A percentile compares a stretch with the other conserved stretches of the same genome.
Conservation (phyloP, 116 monocot species). For the Dioscorea cayenensis region DNA sequence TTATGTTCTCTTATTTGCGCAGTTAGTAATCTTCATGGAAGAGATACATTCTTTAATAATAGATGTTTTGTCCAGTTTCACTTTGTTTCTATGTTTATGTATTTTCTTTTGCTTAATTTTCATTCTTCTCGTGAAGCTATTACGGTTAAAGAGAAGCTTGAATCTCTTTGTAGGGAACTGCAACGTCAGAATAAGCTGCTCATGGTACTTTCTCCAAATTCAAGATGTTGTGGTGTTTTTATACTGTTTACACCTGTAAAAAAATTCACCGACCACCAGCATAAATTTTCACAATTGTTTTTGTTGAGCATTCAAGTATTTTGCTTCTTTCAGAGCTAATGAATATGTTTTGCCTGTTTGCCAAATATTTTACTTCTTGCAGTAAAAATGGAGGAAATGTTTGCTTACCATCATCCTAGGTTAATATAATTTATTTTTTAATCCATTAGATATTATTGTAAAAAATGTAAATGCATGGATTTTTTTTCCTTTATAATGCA, state of each 20-base stretch:
- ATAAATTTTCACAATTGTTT: too few relatives aligned
- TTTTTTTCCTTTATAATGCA: too few relatives aligned
- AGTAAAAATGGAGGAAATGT: not conserved
- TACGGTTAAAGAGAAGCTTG: slow-evolving; percentile 82
- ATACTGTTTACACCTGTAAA: not conserved
- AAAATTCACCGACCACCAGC: too few relatives aligned
- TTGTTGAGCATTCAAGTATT: not conserved
- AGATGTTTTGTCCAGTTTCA: not conserved
- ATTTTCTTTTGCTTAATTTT: not conserved
- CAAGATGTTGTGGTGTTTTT: not conserved
- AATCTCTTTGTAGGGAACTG: slow-evolving; percentile 93
- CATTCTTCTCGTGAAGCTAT: slow-evolving; percentile 54
- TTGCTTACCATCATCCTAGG: not conserved
- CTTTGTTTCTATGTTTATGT: not conserved
- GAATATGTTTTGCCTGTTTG: not conserved
- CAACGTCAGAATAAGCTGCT: slow-evolving; percentile 97
- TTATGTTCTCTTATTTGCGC: not conserved
- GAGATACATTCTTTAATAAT: too few relatives aligned
- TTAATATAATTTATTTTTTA: not conserved
- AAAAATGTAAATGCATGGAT: not conserved
- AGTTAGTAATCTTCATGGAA: too few relatives aligned
- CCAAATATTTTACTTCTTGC: not conserved
- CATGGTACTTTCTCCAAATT: slow-evolving; percentile 44
- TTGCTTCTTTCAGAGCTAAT: not conserved
- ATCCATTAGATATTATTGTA: not conserved